Evolutionary conservation across 768 basidiomycete species (phyloP).

Genomic region (Arthromyces matolae): DNA sequence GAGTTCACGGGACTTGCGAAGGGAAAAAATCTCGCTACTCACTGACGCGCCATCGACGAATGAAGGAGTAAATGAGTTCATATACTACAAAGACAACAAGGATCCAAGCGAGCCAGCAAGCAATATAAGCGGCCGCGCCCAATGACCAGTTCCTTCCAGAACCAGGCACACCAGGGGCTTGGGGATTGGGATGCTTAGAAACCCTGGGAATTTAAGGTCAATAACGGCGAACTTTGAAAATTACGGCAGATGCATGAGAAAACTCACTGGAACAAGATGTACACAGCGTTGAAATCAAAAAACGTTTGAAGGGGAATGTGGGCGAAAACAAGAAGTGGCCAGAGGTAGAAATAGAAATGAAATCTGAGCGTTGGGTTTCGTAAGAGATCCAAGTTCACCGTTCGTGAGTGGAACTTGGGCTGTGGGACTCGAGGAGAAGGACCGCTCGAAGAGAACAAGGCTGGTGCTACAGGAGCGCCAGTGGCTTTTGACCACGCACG

Average conservation of each 20-base stretch:
- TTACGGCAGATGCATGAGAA: not conserved
- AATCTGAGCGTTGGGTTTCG: slow-evolving; percentile 53
- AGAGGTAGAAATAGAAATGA: slow-evolving; percentile 62
- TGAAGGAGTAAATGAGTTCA: slow-evolving; percentile 72
- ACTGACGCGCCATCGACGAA: slow-evolving; percentile 77
- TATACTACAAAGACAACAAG: slow-evolving; percentile 72
- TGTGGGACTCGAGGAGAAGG: slow-evolving; percentile 36
- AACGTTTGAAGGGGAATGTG: slow-evolving; percentile 77
- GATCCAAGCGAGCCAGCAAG: slow-evolving; percentile 77
- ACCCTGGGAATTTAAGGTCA: slow-evolving; percentile 42
- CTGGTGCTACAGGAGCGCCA: slow-evolving; percentile 38
- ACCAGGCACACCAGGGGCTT: slow-evolving; percentile 63
- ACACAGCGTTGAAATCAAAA: slow-evolving; percentile 87
- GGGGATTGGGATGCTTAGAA: slow-evolving; percentile 69
- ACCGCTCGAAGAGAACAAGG: slow-evolving; percentile 37
- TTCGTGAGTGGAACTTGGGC: slow-evolving; percentile 65
- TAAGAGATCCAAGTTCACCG: slow-evolving; percentile 65
- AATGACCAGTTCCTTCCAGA: slow-evolving; percentile 80
- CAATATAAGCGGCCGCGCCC: slow-evolving; percentile 77
- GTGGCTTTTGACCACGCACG: slow-evolving; percentile 60
- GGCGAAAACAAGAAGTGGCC: slow-evolving; percentile 67
- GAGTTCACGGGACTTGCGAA: slow-evolving; percentile 14
- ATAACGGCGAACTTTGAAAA: slow-evolving; percentile 2
- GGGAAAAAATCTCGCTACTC: slow-evolving; percentile 32
- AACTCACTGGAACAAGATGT: slow-evolving; percentile 78